These are phyloP conservation scores for Colletotrichum coccodes DNA, from an alignment of 2,329 filamentous ascomycete species.

Conservation along the genomic window DNA sequence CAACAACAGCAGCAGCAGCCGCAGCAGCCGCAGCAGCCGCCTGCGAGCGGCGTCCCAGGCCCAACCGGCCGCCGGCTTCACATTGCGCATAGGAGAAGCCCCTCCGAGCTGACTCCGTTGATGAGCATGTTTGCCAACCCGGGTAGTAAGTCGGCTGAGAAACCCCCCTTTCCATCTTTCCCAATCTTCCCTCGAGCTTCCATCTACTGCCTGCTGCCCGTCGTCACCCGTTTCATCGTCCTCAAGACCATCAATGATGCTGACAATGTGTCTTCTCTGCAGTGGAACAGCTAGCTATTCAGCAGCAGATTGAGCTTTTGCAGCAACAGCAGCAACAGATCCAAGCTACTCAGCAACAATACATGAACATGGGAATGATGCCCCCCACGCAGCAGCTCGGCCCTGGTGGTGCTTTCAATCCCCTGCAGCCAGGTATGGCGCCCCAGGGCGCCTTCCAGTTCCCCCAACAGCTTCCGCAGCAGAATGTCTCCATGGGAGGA, in stretches of 20 bases:
- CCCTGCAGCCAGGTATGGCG: slow-evolving; percentile 82
- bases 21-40: slow-evolving; percentile 57
- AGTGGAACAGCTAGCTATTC: slow-evolving; percentile 98
- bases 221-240: background rate
- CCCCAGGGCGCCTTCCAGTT: slow-evolving; percentile 91
- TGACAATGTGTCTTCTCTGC: slow-evolving; percentile 38
- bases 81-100: slow-evolving; percentile 96
- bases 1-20: slow-evolving; percentile 57
- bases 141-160: slow-evolving; percentile 64
- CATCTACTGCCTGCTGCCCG: background rate
- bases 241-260: slow-evolving; percentile 15
- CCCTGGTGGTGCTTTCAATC: slow-evolving; percentile 77
- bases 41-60: slow-evolving; percentile 70
- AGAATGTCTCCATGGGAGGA: slow-evolving; percentile 75
- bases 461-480: slow-evolving; percentile 79
- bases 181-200: slow-evolving; percentile 14
- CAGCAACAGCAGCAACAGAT: slow-evolving; percentile 99
- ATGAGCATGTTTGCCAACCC: slow-evolving; percentile 88
- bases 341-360: slow-evolving; percentile 95
- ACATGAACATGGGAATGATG: slow-evolving; percentile 97
- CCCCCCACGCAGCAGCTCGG: slow-evolving; percentile 82
- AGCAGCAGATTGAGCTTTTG: slow-evolving; percentile 96
- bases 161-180: slow-evolving; percentile 8
- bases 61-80: slow-evolving; percentile 90
- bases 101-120: slow-evolving; percentile 94